Base-by-base conservation (phyloP, 2,329 filamentous ascomycete species). In the Fusarium liriodendri region DNA sequence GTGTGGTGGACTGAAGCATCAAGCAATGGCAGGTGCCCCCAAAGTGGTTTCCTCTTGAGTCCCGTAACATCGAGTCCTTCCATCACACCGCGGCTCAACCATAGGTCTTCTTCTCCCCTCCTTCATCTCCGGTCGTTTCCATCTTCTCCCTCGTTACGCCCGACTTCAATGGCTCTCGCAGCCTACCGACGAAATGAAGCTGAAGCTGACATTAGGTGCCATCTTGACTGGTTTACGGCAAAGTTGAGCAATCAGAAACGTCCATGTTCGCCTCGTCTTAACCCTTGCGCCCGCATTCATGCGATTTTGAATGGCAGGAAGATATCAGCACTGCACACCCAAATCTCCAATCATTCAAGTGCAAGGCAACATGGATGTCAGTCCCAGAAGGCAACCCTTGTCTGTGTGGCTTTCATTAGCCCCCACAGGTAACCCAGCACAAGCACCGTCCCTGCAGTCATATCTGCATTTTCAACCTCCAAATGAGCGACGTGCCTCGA, bases 121-220 rank as follows among this genome's bases (percentile, higher is more conserved):
- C 47, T n/a, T 20, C 50, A 54, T 54, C 18, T 52, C 25, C 18
- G 9, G 16, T n/a, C 50, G 13, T n/a, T 32, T 20, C 27, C 50
- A 29, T 32, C 18, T 32, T 32, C n/a, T 32, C 47, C n/a, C 27
- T 54, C 18, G 4, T 54, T 52, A 52, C 47, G 47, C 47, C 47
- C 47, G 47, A 13, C 25, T 29, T 27, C 13, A n/a, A 20, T 66
- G 71, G 54, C 62, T 72, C 42, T 33, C 57, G 5, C 66, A 55
- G 25, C 32, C 57, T 66, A 74, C 73, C 75, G 73, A 77, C 75
- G 72, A 76, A 76, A 72, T 76, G 64, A 37, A 33, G 18, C 42
- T 60, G 25, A 63, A 47, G 6, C n/a, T 29, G 13, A 45, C 20
- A 45, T 47, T 65, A 52, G 64, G 61, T 47, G 22, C 45, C 25